Evolutionary conservation across 495 filamentous ascomycete genomes (phyloP).

Genomic region (Cercophora samala): DNA sequence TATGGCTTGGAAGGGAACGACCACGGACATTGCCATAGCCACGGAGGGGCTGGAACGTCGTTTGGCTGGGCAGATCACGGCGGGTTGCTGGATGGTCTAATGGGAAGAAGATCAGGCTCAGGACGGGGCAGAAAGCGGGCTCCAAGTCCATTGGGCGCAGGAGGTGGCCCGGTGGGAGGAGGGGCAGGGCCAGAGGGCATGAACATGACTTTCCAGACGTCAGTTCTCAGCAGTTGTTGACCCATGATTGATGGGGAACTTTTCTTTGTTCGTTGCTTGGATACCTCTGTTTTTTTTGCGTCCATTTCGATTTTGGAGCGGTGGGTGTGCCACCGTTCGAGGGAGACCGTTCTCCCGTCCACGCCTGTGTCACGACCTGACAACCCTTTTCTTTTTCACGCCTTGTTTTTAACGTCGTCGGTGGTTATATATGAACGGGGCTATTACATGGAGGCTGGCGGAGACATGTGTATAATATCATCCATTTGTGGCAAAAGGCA

Average conservation of each 20-base stretch:
- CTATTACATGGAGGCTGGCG: not conserved
- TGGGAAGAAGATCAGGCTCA: not conserved
- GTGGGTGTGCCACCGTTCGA: not conserved
- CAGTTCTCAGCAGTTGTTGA: slow-evolving; percentile 12
- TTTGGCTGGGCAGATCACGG: slow-evolving; percentile 12
- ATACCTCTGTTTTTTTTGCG: not conserved
- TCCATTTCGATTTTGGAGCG: not conserved
- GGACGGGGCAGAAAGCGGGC: not conserved
- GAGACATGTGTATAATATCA: slow-evolving; percentile 12
- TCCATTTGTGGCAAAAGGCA: not conserved
- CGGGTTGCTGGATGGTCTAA: not conserved
- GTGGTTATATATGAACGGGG: not conserved
- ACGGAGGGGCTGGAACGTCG: not conserved
- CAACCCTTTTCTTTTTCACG: not conserved
- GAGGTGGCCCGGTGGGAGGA: slow-evolving; percentile 13
- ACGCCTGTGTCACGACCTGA: not conserved
- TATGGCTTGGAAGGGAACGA: slow-evolving; percentile 14
- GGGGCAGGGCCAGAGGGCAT: slow-evolving; percentile 4
- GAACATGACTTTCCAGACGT: slow-evolving; percentile 32
- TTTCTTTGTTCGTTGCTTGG: not conserved
- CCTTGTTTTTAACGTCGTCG: not conserved
- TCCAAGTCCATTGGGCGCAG: slow-evolving; percentile 6
- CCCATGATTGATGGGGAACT: not conserved
- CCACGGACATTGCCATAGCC: slow-evolving; percentile 6
- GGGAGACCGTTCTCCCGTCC: not conserved